Evolutionary conservation across 1,284 basidiomycete species (phyloP).

Genomic region (Tilletia indica): DNA sequence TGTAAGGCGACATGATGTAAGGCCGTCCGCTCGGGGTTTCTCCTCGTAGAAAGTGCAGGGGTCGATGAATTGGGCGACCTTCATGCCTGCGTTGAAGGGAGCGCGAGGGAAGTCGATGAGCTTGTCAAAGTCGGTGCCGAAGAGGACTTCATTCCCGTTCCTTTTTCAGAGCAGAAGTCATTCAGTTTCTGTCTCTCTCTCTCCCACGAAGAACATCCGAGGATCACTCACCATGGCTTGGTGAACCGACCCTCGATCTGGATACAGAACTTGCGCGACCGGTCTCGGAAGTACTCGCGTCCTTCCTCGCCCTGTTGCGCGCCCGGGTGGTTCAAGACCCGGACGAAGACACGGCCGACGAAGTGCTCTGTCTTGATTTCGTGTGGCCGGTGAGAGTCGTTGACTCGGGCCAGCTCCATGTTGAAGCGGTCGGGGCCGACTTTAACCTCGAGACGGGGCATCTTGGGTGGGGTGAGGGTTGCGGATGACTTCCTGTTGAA

Average conservation of each 20-base stretch:
- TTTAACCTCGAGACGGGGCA: constrained; percentile 53
- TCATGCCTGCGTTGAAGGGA: constrained; percentile 58
- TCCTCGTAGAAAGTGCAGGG: constrained; percentile 48
- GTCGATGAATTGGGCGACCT: constrained; percentile 54
- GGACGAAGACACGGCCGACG: constrained; percentile 57
- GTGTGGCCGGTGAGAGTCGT: constrained; percentile 54
- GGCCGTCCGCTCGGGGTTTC: constrained; percentile 56
- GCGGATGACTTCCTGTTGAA: neutral
- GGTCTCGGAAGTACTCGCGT: constrained; percentile 50
- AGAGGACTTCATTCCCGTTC: constrained; percentile 47
- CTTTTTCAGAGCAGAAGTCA: too few relatives aligned
- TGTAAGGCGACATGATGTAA: constrained; percentile 58
- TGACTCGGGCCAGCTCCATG: constrained; percentile 54
- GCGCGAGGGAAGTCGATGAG: constrained; percentile 53
- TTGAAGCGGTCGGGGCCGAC: constrained; percentile 56
- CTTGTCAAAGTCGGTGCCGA: constrained; percentile 51
- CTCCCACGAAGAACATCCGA: neutral
- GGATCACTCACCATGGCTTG: constrained; percentile 27
- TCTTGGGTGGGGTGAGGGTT: constrained; percentile 16
- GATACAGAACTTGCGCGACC: constrained; percentile 57
- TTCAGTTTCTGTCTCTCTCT: neutral
- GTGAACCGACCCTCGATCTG: constrained; percentile 59
- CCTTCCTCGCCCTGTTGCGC: constrained; percentile 45
- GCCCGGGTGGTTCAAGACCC: constrained; percentile 56
- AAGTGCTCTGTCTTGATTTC: constrained; percentile 58